These are phyloP conservation scores for Diplodia seriata DNA, from an alignment of 2,329 filamentous ascomycete species.

Conservation along the genomic window DNA sequence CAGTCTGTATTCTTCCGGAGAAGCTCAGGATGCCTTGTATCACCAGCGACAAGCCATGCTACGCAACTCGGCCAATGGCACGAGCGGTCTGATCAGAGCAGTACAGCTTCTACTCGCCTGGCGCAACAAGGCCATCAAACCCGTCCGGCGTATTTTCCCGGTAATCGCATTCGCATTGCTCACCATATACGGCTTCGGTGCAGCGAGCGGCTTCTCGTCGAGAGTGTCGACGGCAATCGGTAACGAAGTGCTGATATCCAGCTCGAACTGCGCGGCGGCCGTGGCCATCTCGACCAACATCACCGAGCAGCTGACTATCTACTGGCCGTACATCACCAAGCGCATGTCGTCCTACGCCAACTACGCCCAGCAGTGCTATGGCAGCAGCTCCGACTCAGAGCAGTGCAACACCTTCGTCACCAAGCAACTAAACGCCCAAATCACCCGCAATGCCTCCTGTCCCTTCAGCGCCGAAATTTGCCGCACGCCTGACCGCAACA, in stretches of 20 bases:
- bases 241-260: conserved; percentile 43
- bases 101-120: conserved; percentile 32
- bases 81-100: conserved; percentile 33
- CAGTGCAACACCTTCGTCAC: conserved; percentile 32
- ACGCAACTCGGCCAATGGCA: conserved; percentile 42
- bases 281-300: conserved; percentile 1
- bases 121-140: conserved; percentile 32
- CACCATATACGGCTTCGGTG: conserved; percentile 38
- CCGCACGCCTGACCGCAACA: conserved; percentile 33
- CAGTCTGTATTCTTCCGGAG: conserved; percentile 35
- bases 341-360: conserved; percentile 20
- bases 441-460: conserved; percentile 34
- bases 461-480: conserved; percentile 39
- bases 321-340: conserved; percentile 26
- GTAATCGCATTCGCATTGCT: conserved; percentile 38
- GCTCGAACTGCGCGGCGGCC: conserved; percentile 39
- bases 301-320: background rate
- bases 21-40: conserved; percentile 41
- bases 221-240: conserved; percentile 42
- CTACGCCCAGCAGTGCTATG: conserved; percentile 32
- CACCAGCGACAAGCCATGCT: conserved; percentile 46
- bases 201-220: conserved; percentile 45
- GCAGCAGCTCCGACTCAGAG: background rate
- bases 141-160: conserved; percentile 34
- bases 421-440: background rate